Conservation (phyloP, 1,139 yeast genomes). For the Blastobotrys petasosporus region DNA sequence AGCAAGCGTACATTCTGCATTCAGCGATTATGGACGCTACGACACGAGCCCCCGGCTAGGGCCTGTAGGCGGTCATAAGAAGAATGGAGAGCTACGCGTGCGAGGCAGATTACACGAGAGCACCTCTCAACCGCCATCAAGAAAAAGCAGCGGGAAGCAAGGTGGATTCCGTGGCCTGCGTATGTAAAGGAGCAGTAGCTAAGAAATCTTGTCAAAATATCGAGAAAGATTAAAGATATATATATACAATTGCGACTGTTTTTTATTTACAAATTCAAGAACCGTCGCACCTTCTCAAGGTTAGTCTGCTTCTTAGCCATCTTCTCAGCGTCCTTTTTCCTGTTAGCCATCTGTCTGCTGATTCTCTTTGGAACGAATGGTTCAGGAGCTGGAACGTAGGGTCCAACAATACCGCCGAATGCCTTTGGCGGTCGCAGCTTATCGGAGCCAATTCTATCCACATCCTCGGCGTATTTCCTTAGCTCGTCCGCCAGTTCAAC, state of each 20-base stretch:
- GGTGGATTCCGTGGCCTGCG: too few species aligned
- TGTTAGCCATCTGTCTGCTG: conserved; percentile 22
- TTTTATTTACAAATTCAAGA: conserved; percentile 19
- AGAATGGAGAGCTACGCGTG: too few species aligned
- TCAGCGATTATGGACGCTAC: background rate
- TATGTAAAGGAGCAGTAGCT: too few species aligned
- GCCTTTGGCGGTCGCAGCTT: conserved; percentile 59
- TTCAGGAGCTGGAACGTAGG: conserved; percentile 58
- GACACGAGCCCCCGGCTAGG: too few species aligned
- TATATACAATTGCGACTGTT: too few species aligned
- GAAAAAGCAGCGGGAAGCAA: too few species aligned
- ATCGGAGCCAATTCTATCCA: conserved; percentile 58
- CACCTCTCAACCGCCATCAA: too few species aligned
- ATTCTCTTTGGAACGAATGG: conserved; percentile 58
- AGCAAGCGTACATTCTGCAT: background rate
- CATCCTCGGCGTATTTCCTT: conserved; percentile 37
- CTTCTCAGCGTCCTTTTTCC: conserved; percentile 20
- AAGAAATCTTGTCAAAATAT: too few species aligned
- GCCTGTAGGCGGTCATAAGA: too few species aligned
- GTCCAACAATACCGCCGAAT: conserved; percentile 72
- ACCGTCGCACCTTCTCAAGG: conserved; percentile 22
- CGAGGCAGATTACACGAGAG: too few species aligned
- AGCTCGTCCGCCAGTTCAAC: conserved; percentile 26
- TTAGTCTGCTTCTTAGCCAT: conserved; percentile 17
- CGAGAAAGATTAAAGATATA: too few species aligned